Conservation (phyloP, 441 rosid genomes). For the Populus hybrid region DNA sequence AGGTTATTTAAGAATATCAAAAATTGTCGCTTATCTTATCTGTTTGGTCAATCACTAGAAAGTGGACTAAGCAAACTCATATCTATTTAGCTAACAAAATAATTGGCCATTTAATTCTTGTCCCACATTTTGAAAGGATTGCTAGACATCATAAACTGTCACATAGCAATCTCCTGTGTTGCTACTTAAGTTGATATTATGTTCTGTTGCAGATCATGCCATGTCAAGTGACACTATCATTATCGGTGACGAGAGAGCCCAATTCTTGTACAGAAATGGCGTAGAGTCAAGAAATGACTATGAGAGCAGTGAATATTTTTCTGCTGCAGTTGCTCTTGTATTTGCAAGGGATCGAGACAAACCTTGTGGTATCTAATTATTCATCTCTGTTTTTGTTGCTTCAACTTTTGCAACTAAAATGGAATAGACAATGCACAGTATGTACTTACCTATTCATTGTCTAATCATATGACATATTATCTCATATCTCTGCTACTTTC, state of each 20-base stretch:
- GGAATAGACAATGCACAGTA: not conserved
- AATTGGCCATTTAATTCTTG: not conserved
- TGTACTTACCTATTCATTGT: not conserved
- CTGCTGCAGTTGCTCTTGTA: slow-evolving; percentile 50
- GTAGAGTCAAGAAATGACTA: slow-evolving; percentile 26
- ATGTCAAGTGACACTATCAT: slow-evolving; percentile 67
- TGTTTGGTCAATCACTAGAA: not conserved
- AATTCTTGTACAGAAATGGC: slow-evolving; percentile 40
- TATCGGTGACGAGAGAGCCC: slow-evolving; percentile 60
- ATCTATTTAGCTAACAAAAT: not conserved
- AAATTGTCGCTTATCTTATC: not conserved
- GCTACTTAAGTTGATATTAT: slow-evolving; percentile 11
- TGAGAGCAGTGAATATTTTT: slow-evolving; percentile 6
- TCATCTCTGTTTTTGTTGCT: slow-evolving; percentile 5
- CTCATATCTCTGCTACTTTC: slow-evolving; percentile 12
- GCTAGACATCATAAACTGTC: not conserved
- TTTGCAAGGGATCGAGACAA: slow-evolving; percentile 69
- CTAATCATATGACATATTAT: not conserved
- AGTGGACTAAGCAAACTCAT: not conserved
- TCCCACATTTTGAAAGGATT: not conserved
- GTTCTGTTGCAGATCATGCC: slow-evolving; percentile 52
- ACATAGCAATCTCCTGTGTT: slow-evolving; percentile 3
- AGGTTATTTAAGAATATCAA: not conserved
- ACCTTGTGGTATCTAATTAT: slow-evolving; percentile 43
- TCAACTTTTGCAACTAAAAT: slow-evolving; percentile 1